Evolutionary conservation across 1,284 basidiomycete genomes (phyloP).

Genomic region (Moniliella sp.): DNA sequence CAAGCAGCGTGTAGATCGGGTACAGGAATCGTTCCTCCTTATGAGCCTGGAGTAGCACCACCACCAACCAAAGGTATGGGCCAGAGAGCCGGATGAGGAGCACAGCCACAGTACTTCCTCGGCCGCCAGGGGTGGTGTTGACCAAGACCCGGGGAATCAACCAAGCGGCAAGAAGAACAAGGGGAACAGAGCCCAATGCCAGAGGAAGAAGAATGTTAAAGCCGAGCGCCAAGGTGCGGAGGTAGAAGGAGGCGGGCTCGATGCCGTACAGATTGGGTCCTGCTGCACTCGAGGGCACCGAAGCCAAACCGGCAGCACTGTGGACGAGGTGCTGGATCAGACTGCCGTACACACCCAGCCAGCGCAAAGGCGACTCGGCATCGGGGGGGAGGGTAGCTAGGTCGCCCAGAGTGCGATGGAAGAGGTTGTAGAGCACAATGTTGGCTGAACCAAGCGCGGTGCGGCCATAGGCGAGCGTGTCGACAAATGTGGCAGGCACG

Average conservation of each 20-base stretch:
- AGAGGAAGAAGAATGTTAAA: slow-evolving; percentile 70
- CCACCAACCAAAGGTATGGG: slow-evolving; percentile 66
- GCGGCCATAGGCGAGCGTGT: slow-evolving; percentile 68
- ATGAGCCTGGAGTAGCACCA: slow-evolving; percentile 63
- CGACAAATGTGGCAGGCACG: slow-evolving; percentile 40
- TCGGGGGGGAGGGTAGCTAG: no score
- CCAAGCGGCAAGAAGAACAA: slow-evolving; percentile 51
- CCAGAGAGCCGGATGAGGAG: slow-evolving; percentile 56
- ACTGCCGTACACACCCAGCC: no score
- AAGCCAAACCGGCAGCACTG: no score
- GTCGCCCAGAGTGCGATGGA: slow-evolving; percentile 42
- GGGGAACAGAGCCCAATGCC: slow-evolving; percentile 43
- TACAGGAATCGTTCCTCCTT: slow-evolving; percentile 98
- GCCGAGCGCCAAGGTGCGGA: slow-evolving; percentile 50
- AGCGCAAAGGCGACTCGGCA: no score
- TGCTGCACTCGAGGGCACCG: no score
- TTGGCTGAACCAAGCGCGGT: slow-evolving; percentile 68
- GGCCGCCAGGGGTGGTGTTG: slow-evolving; percentile 26
- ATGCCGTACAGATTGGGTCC: slow-evolving; percentile 80
- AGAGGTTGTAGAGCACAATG: slow-evolving; percentile 78
- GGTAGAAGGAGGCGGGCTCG: slow-evolving; percentile 46
- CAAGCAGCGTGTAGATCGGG: slow-evolving; percentile 71
- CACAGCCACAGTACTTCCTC: slow-evolving; percentile 34
- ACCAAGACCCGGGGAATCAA: slow-evolving; percentile 62
- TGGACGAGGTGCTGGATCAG: no score